Conservation (phyloP, 2,329 filamentous ascomycete genomes). For the Aspergillus sp. region DNA sequence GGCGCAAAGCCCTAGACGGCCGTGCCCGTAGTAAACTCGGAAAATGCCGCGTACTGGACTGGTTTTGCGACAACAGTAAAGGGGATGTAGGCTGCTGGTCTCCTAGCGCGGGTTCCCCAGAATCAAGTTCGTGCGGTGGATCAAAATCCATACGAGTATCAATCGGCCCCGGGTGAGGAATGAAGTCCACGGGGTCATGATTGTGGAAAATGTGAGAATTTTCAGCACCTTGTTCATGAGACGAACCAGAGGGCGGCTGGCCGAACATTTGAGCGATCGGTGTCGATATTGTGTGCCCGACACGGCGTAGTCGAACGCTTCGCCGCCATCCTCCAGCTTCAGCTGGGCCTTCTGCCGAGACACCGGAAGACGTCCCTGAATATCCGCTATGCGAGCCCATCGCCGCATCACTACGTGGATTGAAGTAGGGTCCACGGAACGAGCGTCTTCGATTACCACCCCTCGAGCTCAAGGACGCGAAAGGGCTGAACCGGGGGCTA, state of each 20-base stretch:
- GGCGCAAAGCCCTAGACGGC: conserved; percentile 52
- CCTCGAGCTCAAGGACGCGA: conserved; percentile 40
- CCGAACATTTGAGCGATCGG: conserved; percentile 48
- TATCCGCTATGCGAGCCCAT: conserved; percentile 29
- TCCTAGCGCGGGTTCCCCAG: conserved; percentile 39
- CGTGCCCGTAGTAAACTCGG: conserved; percentile 51
- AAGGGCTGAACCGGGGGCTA: conserved; percentile 40
- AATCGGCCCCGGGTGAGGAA: conserved; percentile 38
- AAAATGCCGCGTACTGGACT: conserved; percentile 38
- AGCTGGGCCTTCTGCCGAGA: conserved; percentile 25
- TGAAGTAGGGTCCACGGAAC: conserved; percentile 39
- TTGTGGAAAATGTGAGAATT: conserved; percentile 30
- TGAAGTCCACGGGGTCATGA: conserved; percentile 32
- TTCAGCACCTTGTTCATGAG: conserved; percentile 23
- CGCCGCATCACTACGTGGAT: conserved; percentile 37
- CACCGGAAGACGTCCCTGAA: conserved; percentile 26
- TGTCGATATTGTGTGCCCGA: conserved; percentile 44
- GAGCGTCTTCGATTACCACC: conserved; percentile 42
- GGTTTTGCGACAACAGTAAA: conserved; percentile 27
- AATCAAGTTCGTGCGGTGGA: conserved; percentile 43
- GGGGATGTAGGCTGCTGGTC: conserved; percentile 29
- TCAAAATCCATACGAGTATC: conserved; percentile 44
- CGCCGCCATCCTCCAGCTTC: conserved; percentile 38
- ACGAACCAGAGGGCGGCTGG: conserved; percentile 29
- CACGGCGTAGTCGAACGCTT: conserved; percentile 41